Conservation (phyloP, 2,329 filamentous ascomycete genomes). For the Blastomyces percursus region DNA sequence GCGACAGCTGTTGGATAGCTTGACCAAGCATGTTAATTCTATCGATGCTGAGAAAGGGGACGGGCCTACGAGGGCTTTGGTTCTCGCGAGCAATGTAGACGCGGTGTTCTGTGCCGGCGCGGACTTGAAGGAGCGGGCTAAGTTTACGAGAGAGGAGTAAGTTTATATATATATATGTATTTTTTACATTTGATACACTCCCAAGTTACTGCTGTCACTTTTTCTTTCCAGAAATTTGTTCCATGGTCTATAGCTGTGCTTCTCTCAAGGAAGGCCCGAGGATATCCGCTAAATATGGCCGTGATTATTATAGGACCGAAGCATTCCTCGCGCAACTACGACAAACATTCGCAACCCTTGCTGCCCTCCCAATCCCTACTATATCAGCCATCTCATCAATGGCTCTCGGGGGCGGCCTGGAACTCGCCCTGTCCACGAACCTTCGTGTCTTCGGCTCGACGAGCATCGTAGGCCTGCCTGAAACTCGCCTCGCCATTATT, state of each 20-base stretch:
- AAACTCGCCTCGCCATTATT: conserved; percentile 87
- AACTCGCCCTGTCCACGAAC: conserved; percentile 80
- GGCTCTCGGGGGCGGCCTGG: conserved; percentile 85
- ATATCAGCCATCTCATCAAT: conserved; percentile 77
- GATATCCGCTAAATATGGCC: not conserved
- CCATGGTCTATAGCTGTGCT: not conserved
- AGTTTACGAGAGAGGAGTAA: conserved; percentile 68
- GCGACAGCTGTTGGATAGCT: conserved; percentile 57
- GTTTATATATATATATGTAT: conserved; percentile 22
- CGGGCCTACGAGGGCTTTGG: conserved; percentile 62
- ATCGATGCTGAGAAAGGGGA: conserved; percentile 51
- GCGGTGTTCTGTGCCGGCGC: conserved; percentile 86
- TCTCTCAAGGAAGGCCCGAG: not conserved
- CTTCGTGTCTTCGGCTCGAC: conserved; percentile 77
- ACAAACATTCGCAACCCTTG: conserved; percentile 60
- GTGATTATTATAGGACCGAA: conserved; percentile 49
- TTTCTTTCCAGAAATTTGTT: not conserved
- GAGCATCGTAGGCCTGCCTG: conserved; percentile 70
- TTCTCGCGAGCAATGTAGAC: conserved; percentile 77
- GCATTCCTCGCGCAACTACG: conserved; percentile 70
- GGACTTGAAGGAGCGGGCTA: conserved; percentile 77
- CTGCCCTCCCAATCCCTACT: conserved; percentile 72
- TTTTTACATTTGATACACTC: not conserved
- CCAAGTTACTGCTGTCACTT: not conserved
- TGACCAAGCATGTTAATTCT: conserved; percentile 61